Conservation (phyloP, 352 stramenopile species). For the Phytophthora podocarpi region DNA sequence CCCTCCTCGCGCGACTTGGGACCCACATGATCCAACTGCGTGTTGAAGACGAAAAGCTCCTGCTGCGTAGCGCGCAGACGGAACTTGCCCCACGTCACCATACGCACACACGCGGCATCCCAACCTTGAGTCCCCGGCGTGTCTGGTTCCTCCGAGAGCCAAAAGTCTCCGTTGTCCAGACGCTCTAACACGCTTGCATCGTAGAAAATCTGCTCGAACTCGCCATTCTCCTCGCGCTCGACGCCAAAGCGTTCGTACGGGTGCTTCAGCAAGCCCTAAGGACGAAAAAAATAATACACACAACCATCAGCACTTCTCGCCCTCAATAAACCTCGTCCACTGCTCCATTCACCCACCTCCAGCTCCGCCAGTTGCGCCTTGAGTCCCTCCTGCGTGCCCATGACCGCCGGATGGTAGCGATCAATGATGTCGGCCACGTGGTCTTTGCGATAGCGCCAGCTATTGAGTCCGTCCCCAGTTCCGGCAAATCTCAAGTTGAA, state of each 20-base stretch:
- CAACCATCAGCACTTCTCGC: neutral
- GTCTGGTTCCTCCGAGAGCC: conserved; percentile 77
- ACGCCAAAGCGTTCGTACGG: conserved; percentile 79
- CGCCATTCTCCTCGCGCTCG: conserved; percentile 69
- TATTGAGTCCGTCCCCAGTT: conserved; percentile 64
- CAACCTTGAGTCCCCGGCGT: conserved; percentile 58
- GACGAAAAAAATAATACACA: neutral
- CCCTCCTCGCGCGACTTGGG: conserved; percentile 53
- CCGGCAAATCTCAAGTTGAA: conserved; percentile 82
- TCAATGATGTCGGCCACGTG: conserved; percentile 79
- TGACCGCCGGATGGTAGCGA: conserved; percentile 70
- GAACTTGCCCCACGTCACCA: conserved; percentile 80
- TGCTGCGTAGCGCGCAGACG: conserved; percentile 61
- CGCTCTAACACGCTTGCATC: conserved; percentile 56
- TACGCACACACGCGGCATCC: conserved; percentile 69
- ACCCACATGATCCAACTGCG: conserved; percentile 75
- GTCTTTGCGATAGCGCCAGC: conserved; percentile 74
- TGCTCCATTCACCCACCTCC: conserved; percentile 32
- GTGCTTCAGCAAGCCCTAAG: conserved; percentile 49
- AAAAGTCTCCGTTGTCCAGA: conserved; percentile 73
- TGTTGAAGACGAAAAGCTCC: conserved; percentile 82
- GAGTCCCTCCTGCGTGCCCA: conserved; percentile 79
- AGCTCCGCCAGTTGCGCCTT: conserved; percentile 72
- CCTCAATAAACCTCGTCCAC: neutral
- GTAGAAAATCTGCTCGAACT: conserved; percentile 88